Percentiles rank a stretch among this genome's conserved stretches.
Evolutionary conservation across 805 yeast genomes (phyloP).

Genomic region (Clavispora phyllophila): DNA sequence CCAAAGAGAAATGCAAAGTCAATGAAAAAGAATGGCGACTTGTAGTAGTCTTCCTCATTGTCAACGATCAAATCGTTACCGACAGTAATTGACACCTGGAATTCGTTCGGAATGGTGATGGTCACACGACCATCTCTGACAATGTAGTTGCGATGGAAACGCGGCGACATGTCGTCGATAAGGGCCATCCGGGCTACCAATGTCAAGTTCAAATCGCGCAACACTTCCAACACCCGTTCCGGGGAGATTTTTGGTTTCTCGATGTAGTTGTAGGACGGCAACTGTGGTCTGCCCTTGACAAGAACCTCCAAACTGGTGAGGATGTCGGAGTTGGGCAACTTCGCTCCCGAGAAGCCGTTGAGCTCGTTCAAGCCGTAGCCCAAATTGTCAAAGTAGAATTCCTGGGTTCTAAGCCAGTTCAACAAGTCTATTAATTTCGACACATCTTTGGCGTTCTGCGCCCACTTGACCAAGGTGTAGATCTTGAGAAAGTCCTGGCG

Average conservation of each 20-base stretch:
- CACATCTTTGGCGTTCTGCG: constrained; percentile 64
- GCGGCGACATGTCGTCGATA: constrained; percentile 56
- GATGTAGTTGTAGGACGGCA: constrained; percentile 59
- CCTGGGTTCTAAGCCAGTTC: constrained; percentile 81
- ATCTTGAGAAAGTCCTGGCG: constrained; percentile 82
- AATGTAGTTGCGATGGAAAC: constrained; percentile 52
- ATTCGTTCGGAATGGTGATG: constrained; percentile 58
- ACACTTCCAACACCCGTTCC: constrained; percentile 51
- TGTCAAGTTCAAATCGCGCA: constrained; percentile 66
- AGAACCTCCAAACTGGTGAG: constrained; percentile 84
- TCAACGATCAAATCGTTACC: constrained; percentile 51
- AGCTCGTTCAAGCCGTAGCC: constrained; percentile 64
- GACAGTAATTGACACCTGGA: constrained; percentile 60
- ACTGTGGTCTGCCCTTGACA: constrained; percentile 68
- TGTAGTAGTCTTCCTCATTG: constrained; percentile 41
- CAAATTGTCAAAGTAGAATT: constrained; percentile 55
- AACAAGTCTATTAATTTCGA: constrained; percentile 77
- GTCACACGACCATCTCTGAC: constrained; percentile 74
- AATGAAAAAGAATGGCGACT: constrained; percentile 69
- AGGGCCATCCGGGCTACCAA: constrained; percentile 72
- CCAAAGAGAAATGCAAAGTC: constrained; percentile 66
- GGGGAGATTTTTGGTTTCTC: constrained; percentile 48
- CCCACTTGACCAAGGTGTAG: constrained; percentile 88
- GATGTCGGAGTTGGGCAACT: constrained; percentile 87
- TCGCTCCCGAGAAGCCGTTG: constrained; percentile 78